Conservation (phyloP, 768 basidiomycete genomes). For the Amanita fuliginea region DNA sequence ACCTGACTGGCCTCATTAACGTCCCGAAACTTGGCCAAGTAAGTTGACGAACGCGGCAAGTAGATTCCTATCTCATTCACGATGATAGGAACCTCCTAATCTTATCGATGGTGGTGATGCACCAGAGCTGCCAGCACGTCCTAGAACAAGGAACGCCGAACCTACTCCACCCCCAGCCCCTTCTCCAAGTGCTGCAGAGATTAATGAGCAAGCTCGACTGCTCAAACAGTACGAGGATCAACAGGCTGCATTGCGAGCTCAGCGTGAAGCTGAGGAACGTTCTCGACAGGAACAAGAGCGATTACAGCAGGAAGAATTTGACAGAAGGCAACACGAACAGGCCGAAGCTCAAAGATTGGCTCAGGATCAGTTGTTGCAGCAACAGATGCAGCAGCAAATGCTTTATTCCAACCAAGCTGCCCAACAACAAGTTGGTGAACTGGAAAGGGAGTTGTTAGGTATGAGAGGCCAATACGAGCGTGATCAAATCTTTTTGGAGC, state of each 20-base stretch:
- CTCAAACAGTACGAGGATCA: slow-evolving; percentile 95
- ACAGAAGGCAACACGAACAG: slow-evolving; percentile 78
- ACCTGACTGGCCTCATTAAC: slow-evolving; percentile 93
- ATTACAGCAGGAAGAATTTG: slow-evolving; percentile 80
- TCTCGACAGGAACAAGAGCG: slow-evolving; percentile 67
- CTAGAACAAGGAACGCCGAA: slow-evolving; percentile 41
- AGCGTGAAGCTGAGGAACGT: slow-evolving; percentile 76
- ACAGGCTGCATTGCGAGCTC: slow-evolving; percentile 75
- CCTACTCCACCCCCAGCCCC: slow-evolving; percentile 64
- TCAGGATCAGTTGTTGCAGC: slow-evolving; percentile 82
- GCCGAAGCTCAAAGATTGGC: slow-evolving; percentile 81
- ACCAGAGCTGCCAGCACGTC: slow-evolving; percentile 76
- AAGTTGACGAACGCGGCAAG: slow-evolving; percentile 13
- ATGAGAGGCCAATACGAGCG: slow-evolving; percentile 97
- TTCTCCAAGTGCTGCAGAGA: slow-evolving; percentile 55
- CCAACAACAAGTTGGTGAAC: slow-evolving; percentile 60
- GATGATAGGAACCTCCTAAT: slow-evolving; percentile 85
- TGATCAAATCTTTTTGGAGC: slow-evolving; percentile 94
- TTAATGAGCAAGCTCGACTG: slow-evolving; percentile 88
- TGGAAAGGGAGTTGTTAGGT: slow-evolving; percentile 82
- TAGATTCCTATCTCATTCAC: slow-evolving; percentile 1
- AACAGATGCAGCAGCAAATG: slow-evolving; percentile 79
- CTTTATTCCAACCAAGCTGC: slow-evolving; percentile 69
- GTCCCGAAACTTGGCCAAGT: slow-evolving; percentile 95
- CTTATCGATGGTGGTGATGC: slow-evolving; percentile 71